Base-by-base conservation (phyloP, 1,139 yeast genomes). In the Suhomyces taliae region DNA sequence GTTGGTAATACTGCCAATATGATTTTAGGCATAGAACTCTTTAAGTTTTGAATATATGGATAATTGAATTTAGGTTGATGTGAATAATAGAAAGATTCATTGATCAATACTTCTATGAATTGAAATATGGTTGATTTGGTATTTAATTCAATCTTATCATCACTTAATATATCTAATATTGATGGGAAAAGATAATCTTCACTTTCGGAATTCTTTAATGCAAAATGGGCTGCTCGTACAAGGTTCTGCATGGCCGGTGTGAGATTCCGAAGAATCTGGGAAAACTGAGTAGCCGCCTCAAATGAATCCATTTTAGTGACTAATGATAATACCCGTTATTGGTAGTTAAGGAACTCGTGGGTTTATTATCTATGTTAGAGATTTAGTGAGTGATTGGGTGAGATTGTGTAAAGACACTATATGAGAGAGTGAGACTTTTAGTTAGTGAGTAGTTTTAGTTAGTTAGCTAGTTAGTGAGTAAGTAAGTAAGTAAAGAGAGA, bases 101-200 rank as follows among this genome's bases (percentile, higher is more conserved):
- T 60, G 7, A 79, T 64, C 36, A 88, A 65, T 7, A 83, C 78
- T 51, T 87, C 93, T 2, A 89, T 64, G 56, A 87, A 83, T 59
- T 82, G 88, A 49, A 89, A 75, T 10, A 87, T 75, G 53, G 87
- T 87, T 36, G 88, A 71, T 49, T 88, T 75, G 35, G 78, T 69
- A 58, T 87, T 87, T 38, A 87, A 60, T 53, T 84, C 85, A 6
- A 71, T 61, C 19, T 56, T 55, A 6, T 61, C 57, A 48, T 74
- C 80, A 38, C 76, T 74, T n/a, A 89, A 64, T n/a, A 83, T 81
- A 49, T 85, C 91, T 27, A 87, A 60, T 12, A 89, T 78, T 46
- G 87, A 81, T 1, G 88, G 83, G 59, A 84, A 84, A 50, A 90
- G 69, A 60, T 87, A 90, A 57, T 87, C 95, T 54, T 81, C 83